Conservation (phyloP, 164 flowering plant genomes). For the Brasenia schreberi region DNA sequence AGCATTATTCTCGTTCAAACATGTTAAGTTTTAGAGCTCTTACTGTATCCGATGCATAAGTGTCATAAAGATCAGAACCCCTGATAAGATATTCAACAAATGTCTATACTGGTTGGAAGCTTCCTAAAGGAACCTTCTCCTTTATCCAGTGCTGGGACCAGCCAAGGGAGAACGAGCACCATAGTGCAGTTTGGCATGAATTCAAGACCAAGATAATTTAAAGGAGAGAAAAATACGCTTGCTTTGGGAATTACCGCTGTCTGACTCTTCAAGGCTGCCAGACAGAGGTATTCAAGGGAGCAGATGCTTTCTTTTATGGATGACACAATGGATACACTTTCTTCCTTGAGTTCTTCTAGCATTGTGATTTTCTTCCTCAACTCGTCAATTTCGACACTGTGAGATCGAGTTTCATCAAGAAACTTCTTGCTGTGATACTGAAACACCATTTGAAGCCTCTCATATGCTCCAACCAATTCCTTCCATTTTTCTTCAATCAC, state of each 20-base stretch:
- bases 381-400: constrained; percentile 28
- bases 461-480: constrained; percentile 46
- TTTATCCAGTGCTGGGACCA: too few relatives aligned
- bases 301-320: constrained; percentile 41
- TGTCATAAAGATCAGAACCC: too few relatives aligned
- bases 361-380: constrained; percentile 30
- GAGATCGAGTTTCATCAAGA: constrained; percentile 21
- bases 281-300: constrained; percentile 43
- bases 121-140: too few relatives aligned
- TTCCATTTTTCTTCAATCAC: constrained; percentile 49
- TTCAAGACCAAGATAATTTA: too few relatives aligned
- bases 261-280: neutral
- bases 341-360: constrained; percentile 49
- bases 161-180: too few relatives aligned
- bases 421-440: constrained; percentile 2
- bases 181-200: too few relatives aligned
- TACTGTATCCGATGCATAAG: too few relatives aligned
- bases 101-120: too few relatives aligned
- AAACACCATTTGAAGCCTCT: constrained; percentile 22
- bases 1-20: too few relatives aligned
- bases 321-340: constrained; percentile 32
- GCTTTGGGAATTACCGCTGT: neutral
- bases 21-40: too few relatives aligned
- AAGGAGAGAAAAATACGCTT: neutral
- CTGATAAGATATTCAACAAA: too few relatives aligned